Evolutionary conservation across 805 yeast genomes (phyloP).

Genomic region (Wickerhamomyces queroliae): DNA sequence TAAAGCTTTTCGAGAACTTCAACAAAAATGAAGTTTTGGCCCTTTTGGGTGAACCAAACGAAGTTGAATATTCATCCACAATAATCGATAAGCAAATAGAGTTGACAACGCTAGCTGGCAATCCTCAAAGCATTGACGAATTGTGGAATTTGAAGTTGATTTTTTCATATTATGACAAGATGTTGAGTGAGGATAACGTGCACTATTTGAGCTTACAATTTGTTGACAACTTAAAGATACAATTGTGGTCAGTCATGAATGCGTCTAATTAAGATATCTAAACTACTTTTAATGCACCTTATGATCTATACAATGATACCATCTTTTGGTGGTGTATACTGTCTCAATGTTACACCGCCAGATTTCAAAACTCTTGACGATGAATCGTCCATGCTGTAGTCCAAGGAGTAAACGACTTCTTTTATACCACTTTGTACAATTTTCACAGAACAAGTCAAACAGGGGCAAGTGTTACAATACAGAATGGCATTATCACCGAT

Average conservation of each 20-base stretch:
- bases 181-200: constrained; percentile 25
- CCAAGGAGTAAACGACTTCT: constrained; percentile 90
- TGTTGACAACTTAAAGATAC: constrained; percentile 45
- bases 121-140: constrained; percentile 43
- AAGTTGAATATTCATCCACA: constrained; percentile 29
- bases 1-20: constrained; percentile 11
- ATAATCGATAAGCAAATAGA: constrained; percentile 54
- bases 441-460: constrained; percentile 91
- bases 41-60: constrained; percentile 6
- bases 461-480: constrained; percentile 97
- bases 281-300: neutral
- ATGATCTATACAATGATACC: constrained; percentile 11
- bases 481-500: constrained; percentile 58
- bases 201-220: constrained; percentile 43
- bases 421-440: constrained; percentile 88
- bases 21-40: constrained; percentile 14
- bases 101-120: constrained; percentile 33
- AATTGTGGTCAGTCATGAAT: constrained; percentile 26
- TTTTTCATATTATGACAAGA: constrained; percentile 52
- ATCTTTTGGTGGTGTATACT: constrained; percentile 32
- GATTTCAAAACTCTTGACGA: constrained; percentile 65
- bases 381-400: constrained; percentile 86
- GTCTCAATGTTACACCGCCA: constrained; percentile 71
- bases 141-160: constrained; percentile 58
- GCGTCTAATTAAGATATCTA: constrained; percentile 1